Conservation (phyloP, 2,329 filamentous ascomycete species). For the Aspergillus alliaceus region DNA sequence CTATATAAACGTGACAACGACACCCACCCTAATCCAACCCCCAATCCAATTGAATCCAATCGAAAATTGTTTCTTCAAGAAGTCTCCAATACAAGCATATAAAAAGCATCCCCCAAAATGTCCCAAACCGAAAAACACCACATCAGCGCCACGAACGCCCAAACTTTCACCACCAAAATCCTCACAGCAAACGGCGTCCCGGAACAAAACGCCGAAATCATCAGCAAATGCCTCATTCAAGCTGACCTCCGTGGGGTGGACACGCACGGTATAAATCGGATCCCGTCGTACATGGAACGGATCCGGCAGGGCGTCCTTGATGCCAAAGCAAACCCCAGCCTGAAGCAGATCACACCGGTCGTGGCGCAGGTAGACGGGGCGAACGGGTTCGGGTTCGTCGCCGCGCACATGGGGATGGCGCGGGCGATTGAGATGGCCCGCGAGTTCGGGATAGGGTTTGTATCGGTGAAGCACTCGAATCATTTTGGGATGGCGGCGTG, state of each 20-base stretch:
- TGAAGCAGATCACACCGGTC: constrained; percentile 66
- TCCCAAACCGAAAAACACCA: too few relatives aligned
- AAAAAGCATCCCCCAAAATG: too few relatives aligned
- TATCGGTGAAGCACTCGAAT: constrained; percentile 72
- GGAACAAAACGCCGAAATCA: constrained; percentile 56
- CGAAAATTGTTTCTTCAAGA: too few relatives aligned
- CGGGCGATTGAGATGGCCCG: constrained; percentile 67
- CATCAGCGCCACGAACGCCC: constrained; percentile 8
- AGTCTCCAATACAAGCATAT: too few relatives aligned
- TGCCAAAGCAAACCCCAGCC: constrained; percentile 56
- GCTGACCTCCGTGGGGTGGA: constrained; percentile 79
- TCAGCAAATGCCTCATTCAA: constrained; percentile 68
- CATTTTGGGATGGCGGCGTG: constrained; percentile 84
- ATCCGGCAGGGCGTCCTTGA: constrained; percentile 70
- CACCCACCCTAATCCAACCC: not conserved
- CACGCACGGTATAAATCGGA: constrained; percentile 74
- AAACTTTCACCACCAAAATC: constrained; percentile 28
- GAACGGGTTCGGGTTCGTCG: constrained; percentile 75
- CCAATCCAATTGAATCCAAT: not conserved
- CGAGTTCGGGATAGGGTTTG: constrained; percentile 70
- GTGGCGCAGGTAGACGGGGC: constrained; percentile 67
- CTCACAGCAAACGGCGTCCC: constrained; percentile 56
- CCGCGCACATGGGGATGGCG: constrained; percentile 65
- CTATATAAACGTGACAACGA: not conserved
- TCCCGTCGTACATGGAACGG: constrained; percentile 75